Base-by-base conservation (phyloP, 176 grass and related monocot species). In the Cenchrus americanus region DNA sequence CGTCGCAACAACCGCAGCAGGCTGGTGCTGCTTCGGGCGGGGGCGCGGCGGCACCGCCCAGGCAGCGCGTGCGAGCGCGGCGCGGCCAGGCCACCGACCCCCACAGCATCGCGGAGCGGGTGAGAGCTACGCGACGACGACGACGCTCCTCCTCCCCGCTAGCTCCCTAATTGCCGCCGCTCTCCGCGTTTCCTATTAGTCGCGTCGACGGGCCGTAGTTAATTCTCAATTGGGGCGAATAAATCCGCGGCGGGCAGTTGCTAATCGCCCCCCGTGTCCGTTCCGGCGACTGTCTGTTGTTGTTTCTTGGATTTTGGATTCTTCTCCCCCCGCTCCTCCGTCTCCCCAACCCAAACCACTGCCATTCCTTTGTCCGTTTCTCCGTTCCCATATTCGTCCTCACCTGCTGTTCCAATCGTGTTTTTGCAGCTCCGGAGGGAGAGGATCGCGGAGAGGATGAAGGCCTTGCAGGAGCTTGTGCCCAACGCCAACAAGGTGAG, bases 401-500 rank as follows among this genome's bases (percentile, higher is more conserved):
- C 8, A 67, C 24, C 44, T 51, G 5, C 1, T 78, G 30, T 67
- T 71, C 52, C 5, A 11, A 24, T 10, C 50, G 51, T 80, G 55
- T 85, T 12, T 61, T 83, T 9, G 81, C 93, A 98, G 96, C 96
- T 98, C 77, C 93, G 96, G 8, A 88, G 96, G 48, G 96, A 98
- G 85, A 93, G 93, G 90, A 98, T 98, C 67, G 96, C 96, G 21
- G 96, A 98, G 83, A 85, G 96, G 89, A 98, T 98, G 96, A 98
- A 92, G 80, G 93, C 96, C 15, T 87, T 98, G 13, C 96, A 98
- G 68, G 96, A 98, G 49, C 57, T 98, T 77, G 96, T 94, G 19
- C 89, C 93, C 21, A 98, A 95, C 83, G 89, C 96, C 62, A 98
- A 98, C 81, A 98, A 98, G 96, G 96, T 98, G 95, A 95, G 96